Evolutionary conservation across 306 rosid species (phyloP).

Genomic region (Luffa aegyptiaca): DNA sequence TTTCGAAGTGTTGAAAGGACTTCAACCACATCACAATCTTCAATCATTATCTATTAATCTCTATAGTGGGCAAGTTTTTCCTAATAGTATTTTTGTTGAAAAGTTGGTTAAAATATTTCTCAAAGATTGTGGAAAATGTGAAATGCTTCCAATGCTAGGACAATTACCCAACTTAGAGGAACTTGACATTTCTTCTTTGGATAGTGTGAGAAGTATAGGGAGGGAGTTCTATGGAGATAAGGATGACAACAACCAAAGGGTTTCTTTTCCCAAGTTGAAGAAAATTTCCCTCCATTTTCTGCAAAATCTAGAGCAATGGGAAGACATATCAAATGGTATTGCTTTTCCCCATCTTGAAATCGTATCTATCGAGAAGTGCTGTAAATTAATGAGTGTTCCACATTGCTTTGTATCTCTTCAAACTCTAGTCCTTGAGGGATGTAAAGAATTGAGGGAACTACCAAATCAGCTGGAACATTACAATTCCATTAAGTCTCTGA

Average conservation of each 20-base stretch:
- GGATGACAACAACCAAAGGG: too few species aligned
- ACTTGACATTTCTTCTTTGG: too few species aligned
- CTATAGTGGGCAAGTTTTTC: not conserved
- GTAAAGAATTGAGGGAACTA: not conserved
- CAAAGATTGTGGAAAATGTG: too few species aligned
- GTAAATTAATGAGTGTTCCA: not conserved
- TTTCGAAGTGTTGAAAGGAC: not conserved
- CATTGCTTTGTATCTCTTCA: not conserved
- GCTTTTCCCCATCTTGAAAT: not conserved
- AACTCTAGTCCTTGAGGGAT: not conserved
- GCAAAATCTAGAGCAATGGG: not conserved
- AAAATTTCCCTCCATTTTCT: not conserved
- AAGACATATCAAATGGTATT: not conserved
- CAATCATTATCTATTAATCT: not conserved
- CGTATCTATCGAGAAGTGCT: not conserved
- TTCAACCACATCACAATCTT: not conserved
- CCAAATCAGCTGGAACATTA: not conserved
- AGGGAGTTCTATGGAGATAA: too few species aligned
- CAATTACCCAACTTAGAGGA: not conserved
- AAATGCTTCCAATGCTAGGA: too few species aligned
- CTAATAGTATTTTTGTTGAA: not conserved
- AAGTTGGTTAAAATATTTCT: not conserved
- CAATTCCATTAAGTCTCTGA: not conserved
- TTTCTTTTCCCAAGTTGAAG: not conserved
- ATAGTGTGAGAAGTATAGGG: too few species aligned